Evolutionary conservation across 2,329 filamentous ascomycete species (phyloP), one percentile per base, ranked within the genome.

Genomic region (Aspergillus calidoustus): DNA sequence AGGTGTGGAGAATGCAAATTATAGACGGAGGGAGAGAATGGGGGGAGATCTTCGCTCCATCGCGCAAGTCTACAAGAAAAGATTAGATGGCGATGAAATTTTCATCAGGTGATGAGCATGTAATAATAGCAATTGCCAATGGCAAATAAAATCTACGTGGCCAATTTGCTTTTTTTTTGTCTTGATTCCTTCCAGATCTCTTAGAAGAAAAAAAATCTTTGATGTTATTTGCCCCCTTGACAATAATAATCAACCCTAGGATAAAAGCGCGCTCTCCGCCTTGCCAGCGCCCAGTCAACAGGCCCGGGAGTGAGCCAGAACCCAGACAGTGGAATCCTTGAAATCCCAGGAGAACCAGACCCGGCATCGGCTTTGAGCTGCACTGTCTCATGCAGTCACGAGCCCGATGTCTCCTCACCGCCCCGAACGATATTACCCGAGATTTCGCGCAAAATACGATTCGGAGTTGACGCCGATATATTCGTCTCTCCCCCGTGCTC

Each of bases 1-100:
- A 25, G 34, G 31, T 67, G 66, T 65, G 62, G 62, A 71, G 64
- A 67, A 65, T 59, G 53, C 44, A 65, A 60, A 64, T 59, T 59
- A 64, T 54, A 64, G 50, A 59, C 53, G 22, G 46, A 34, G 28
- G 34, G 44, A 62, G 44, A 66, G 63, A 63, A 66, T 49, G 59
- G 65, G 61, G 66, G 49, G 44, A 49, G 60, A 59, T 53, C 57
- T 54, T 59, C 59, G 46, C 43, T 48, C 28, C 50, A 49, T 54
- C 51, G 34, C 34, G 34, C 34, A 41, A 38, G 34, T 41, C 34
- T 41, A 41, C 34, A 41, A 15, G 34, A 41, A 41, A 41, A 41
- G 34, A 41, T 41, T 41, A 41, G 34, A 41, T 41, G 34, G 11
- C 34, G 34, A 41, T 41, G 9, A 41, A 41, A 41, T 41, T 41